phyloP scores from a whole-genome alignment of 78 protist species.

The Anaeramoeba ignava region DNA sequence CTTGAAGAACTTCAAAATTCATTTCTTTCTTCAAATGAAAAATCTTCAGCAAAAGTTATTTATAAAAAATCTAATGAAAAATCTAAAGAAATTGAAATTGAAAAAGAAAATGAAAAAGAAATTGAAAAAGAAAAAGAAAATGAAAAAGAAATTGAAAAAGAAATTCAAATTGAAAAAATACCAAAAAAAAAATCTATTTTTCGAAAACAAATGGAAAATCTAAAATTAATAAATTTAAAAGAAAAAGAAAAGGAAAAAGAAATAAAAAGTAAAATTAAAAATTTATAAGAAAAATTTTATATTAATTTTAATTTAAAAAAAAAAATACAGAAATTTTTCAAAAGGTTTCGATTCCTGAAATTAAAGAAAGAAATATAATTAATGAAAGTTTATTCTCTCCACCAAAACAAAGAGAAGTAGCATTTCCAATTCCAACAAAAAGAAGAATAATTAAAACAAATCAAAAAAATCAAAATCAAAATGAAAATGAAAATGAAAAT shows the following conservation, averaged over 20 bases:
- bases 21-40: too few species aligned
- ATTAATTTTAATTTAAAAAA: neutral
- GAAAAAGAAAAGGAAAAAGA: neutral
- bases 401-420: neutral
- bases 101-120: constrained; percentile 1
- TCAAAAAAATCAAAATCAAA: neutral
- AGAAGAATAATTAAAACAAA: neutral
- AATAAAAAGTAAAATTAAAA: neutral
- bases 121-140: neutral
- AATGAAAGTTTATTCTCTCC: too few species aligned
- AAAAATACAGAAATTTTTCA: neutral
- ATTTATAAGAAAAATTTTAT: neutral
- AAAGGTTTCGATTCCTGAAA: neutral
- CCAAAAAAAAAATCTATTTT: neutral
- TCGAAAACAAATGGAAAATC: neutral
- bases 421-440: neutral
- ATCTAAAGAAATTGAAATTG: neutral
- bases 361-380: neutral
- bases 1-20: too few species aligned
- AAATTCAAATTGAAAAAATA: neutral
- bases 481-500: neutral
- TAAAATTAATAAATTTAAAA: neutral
- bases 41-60: too few species aligned
- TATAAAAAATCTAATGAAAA: too few species aligned
- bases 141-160: neutral